Base-by-base conservation (phyloP, 2,329 filamentous ascomycete species). In the Triangularia setosa region DNA sequence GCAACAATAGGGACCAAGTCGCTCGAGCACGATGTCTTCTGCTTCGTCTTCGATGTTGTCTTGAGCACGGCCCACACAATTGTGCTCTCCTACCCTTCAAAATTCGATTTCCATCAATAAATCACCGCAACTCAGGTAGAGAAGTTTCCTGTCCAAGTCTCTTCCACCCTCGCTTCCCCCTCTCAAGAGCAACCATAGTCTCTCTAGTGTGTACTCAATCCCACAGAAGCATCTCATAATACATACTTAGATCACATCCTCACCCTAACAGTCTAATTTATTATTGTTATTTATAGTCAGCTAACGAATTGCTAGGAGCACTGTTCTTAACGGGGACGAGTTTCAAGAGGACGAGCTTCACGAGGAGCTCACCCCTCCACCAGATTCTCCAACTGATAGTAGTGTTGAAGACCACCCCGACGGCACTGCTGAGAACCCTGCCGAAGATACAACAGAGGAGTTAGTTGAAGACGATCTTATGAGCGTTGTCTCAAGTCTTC, bases 321-420 rank as follows among this genome's bases (percentile, higher is more conserved):
- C 40, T 6, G 30, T 35, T 2, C 56, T 55, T 1, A 35, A 65
- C 16, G 67, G 60, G 9, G 60, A 59, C 12, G 27, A 48, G 3
- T 58, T 40, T 5, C n/a, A 48, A 12, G 61, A 71, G 4, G 72
- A 73, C 28, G 78, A 75, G 18, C 73, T 71, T 24, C 73, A 79
- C 35, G 77, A 79, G 44, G 81, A 82, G 24, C 75, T 84, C 14
- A 83, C 80, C 61, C 77, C 79, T 1, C 78, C 78, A 4, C 77
- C 78, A 0, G 78, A 80, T 23, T 74, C 73, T 0, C 69, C 69
- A 0, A 56, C 65, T 8, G 64, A 58, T 33, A 59, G 61, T 4
- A 40, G 27, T 44, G 27, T 48, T 33, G 57, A 48, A 16, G 57
- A 59, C 21, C 27, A n/a, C 8, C 30, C 33, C 12, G n/a, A 33